phyloP scores from a whole-genome alignment of 352 stramenopile species.

The Phytopythium ostracodes region DNA sequence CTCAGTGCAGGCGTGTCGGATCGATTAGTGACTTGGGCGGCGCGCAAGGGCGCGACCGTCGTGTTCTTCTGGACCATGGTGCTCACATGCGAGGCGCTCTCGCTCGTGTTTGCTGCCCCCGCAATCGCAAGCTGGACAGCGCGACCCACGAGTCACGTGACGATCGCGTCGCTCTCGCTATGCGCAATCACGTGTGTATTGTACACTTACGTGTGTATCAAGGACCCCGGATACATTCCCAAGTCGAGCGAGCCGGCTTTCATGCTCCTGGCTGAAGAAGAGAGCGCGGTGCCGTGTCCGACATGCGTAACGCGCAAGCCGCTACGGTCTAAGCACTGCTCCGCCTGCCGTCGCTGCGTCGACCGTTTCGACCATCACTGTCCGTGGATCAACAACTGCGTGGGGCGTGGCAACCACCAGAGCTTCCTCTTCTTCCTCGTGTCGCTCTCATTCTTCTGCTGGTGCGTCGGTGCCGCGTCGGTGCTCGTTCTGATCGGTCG shows the following conservation, averaged over 20 bases:
- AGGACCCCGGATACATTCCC: constrained; percentile 71
- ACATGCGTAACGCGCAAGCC: constrained; percentile 78
- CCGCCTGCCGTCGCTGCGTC: constrained; percentile 71
- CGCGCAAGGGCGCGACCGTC: constrained; percentile 51
- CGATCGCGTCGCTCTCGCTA: constrained; percentile 27
- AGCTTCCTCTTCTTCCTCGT: constrained; percentile 72
- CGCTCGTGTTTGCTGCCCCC: constrained; percentile 52
- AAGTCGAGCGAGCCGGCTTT: constrained; percentile 60
- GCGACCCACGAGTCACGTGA: constrained; percentile 17
- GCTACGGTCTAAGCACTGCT: constrained; percentile 77
- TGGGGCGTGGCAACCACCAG: constrained; percentile 68
- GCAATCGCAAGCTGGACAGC: constrained; percentile 23
- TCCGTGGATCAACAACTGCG: constrained; percentile 86
- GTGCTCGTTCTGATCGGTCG: constrained; percentile 40
- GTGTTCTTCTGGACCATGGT: constrained; percentile 73
- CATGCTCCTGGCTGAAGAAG: constrained; percentile 68
- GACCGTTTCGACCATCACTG: constrained; percentile 85
- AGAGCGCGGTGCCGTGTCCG: constrained; percentile 60
- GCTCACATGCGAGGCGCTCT: constrained; percentile 37
- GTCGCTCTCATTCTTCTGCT: constrained; percentile 45
- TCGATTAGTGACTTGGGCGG: constrained; percentile 59
- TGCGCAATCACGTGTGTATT: constrained; percentile 43
- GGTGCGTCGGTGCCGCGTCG: constrained; percentile 38
- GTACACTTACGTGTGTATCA: constrained; percentile 79
- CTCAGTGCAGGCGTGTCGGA: constrained; percentile 69